Evolutionary conservation across 106 monocot species (phyloP), one percentile per base, ranked within the genome.

Genomic region (Apostasia shenzhenica): DNA sequence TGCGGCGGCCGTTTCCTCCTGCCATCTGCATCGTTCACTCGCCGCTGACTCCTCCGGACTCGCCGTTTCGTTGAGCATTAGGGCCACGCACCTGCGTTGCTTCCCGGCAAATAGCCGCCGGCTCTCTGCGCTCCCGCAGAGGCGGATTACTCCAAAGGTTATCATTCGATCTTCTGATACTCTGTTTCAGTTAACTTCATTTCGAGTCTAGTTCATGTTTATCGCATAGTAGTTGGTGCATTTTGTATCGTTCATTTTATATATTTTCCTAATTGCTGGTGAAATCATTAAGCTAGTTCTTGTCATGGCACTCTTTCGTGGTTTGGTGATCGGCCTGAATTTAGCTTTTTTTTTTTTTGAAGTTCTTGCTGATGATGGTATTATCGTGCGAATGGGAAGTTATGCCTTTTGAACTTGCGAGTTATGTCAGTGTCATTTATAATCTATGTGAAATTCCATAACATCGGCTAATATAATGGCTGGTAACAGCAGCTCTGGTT

Each of bases 101-200:
- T 41, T 52, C 26, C 13, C 57, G 11, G 38, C 67, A 48, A 26
- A 49, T 41, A 64, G 2, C 44, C 49, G 62, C 56, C 49, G 69
- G 70, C 63, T 87, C 26, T 68, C 67, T 56, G 50, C 70, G 42
- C 14, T 47, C 52, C 65, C 75, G 1, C 80, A 48, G 38, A 82
- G 82, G 52, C 80, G 70, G 42, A 70, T 75, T 55, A 55, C 58
- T 69, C 79, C 84, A 1, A 61, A 50, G 84, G 89, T 89, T 14
- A 60, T 61, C 13, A 8, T 2, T 55, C 3, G 8, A 39, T 3
- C 50, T 43, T 64, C 39, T 54, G 8, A 45, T 39, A 38, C 0
- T n/a, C 26, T 73, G 2, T 42, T 49, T 1, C 1, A 9, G 8
- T 44, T 55, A 44, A 7, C 38, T 7, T 64, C 6, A 11, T 7